phyloP scores from a whole-genome alignment of 1,139 yeast species.

The Geotrichum cucujoidarum region DNA sequence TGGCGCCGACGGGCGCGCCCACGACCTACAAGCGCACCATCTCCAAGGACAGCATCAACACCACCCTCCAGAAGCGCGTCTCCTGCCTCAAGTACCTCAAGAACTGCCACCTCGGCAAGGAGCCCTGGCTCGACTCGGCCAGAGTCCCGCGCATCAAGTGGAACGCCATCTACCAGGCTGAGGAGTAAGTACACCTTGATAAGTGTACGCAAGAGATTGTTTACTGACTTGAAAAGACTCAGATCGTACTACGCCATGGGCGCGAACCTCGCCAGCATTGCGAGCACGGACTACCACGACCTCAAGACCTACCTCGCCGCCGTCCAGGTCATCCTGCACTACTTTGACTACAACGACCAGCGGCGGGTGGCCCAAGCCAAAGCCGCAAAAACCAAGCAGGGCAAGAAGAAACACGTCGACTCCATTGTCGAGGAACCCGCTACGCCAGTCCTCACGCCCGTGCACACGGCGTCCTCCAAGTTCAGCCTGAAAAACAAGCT shows the following conservation, averaged over 20 bases:
- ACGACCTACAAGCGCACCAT: slow-evolving; percentile 11
- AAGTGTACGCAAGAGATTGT: neutral
- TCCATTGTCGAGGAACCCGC: neutral
- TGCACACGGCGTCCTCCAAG: neutral
- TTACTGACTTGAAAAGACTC: neutral
- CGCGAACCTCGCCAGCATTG: slow-evolving; percentile 12
- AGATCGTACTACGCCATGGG: slow-evolving; percentile 16
- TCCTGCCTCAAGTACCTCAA: slow-evolving; percentile 14
- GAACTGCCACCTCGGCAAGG: slow-evolving; percentile 15
- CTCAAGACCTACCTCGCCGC: slow-evolving; percentile 8
- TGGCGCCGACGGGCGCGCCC: slow-evolving; percentile 11
- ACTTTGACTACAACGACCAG: slow-evolving; percentile 18
- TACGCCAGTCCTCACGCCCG: neutral
- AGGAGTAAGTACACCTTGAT: neutral
- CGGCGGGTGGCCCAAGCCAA: slow-evolving; percentile 1
- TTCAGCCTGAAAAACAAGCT: slow-evolving; percentile 7
- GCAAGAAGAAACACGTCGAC: neutral
- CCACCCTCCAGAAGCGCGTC: slow-evolving; percentile 9
- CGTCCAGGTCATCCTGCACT: slow-evolving; percentile 12
- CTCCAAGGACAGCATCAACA: slow-evolving; percentile 4
- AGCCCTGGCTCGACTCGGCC: slow-evolving; percentile 13
- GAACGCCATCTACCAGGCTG: slow-evolving; percentile 8
- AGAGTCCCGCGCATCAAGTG: slow-evolving; percentile 10
- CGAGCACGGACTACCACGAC: neutral
- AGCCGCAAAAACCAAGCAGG: neutral